Evolutionary conservation across 331 rosid genomes (phyloP).

Genomic region (Spiraea crenata): DNA sequence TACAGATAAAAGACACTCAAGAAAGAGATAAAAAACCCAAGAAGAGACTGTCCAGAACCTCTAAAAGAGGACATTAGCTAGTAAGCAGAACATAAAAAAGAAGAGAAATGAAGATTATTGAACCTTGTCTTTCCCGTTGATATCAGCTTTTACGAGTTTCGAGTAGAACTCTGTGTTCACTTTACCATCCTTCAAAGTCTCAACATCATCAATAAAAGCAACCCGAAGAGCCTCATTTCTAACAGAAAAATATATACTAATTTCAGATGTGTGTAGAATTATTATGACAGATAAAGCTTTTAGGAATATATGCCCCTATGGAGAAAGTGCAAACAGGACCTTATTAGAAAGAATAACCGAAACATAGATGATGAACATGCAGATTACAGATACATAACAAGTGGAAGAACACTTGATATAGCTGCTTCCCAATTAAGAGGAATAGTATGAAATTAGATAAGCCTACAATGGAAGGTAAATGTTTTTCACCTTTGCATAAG

Average conservation of each 20-base stretch:
- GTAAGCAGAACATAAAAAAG: background rate
- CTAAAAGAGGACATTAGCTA: background rate
- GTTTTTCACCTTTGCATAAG: conserved; percentile 75
- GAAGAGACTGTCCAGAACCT: background rate
- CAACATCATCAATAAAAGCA: conserved; percentile 82
- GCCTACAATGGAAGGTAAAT: background rate
- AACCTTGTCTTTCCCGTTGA: conserved; percentile 93
- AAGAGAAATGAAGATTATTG: conserved; percentile 12
- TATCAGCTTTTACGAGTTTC: conserved; percentile 87
- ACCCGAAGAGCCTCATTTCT: conserved; percentile 98
- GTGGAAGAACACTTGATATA: background rate
- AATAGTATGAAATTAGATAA: too few relatives aligned
- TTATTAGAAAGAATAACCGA: background rate
- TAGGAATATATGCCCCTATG: too few relatives aligned
- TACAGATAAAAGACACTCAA: background rate
- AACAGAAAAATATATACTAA: conserved; percentile 12
- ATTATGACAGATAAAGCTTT: background rate
- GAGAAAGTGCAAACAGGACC: background rate
- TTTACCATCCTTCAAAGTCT: conserved; percentile 69
- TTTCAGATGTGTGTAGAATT: background rate
- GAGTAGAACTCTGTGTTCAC: conserved; percentile 71
- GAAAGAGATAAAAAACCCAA: background rate
- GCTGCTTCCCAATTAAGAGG: background rate
- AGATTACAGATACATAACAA: background rate
- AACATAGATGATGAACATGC: background rate